phyloP scores from a whole-genome alignment of 345 rosid genomes.

The Aquilaria malaccensis region DNA sequence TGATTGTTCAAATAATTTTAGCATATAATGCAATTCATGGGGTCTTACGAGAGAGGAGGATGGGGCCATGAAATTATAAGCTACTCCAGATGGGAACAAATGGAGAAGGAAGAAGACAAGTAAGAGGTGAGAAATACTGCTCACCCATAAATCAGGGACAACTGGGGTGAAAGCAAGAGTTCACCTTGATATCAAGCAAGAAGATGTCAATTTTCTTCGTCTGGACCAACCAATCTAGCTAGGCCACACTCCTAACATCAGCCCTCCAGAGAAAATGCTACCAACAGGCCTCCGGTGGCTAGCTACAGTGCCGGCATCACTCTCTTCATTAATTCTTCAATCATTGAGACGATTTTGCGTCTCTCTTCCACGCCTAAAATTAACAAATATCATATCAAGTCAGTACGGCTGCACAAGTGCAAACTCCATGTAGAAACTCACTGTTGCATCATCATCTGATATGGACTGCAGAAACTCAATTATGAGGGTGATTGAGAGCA shows the following conservation, averaged over 20 bases:
- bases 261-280: background rate
- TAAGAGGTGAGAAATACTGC: background rate
- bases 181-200: background rate
- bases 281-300: background rate
- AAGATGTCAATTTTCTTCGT: background rate
- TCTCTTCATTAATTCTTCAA: background rate
- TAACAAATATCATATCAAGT: background rate
- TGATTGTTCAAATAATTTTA: background rate
- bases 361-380: background rate
- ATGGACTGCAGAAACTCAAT: too few species aligned
- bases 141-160: constrained; percentile 1
- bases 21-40: constrained; percentile 8
- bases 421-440: too few species aligned
- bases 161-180: background rate
- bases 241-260: background rate
- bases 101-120: background rate
- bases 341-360: background rate
- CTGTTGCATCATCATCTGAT: too few species aligned
- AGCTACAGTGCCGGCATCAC: background rate
- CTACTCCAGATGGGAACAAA: background rate
- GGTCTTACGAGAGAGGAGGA: constrained; percentile 4
- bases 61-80: background rate
- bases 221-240: background rate
- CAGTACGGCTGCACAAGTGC: background rate
- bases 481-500: too few species aligned